Base-by-base conservation (phyloP, 2,329 filamentous ascomycete species). In the Beauveria australis region DNA sequence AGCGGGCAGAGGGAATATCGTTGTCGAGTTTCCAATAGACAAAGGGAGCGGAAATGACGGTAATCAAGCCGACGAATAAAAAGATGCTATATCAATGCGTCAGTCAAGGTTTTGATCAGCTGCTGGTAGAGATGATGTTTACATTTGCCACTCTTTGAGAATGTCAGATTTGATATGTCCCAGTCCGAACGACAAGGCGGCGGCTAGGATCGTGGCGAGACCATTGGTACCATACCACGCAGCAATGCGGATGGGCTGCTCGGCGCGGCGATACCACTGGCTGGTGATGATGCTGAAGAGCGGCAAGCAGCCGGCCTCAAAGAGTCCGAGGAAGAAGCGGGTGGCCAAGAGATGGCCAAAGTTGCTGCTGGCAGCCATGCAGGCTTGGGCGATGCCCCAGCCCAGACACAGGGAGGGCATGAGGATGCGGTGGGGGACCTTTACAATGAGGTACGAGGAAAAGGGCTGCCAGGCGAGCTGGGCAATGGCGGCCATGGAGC, bases 141-240 rank as follows among this genome's bases (percentile, higher is more conserved):
- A 63, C 62, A 63, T 63, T 47, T 63, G 62, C 62, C 62, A 63
- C 43, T 62, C 61, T 24, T 62, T 59, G 14, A 62, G 52, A 10
- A 60, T 7, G 18, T 60, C 40, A 5, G 43, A 69, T 10, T 75
- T 65, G 61, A 85, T 81, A 56, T 84, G 80, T 1, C 80, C 81
- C 18, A 87, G 71, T 0, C 81, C 84, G 61, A 79, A 86, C 0
- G 83, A 83, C 16, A 85, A 67, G 0, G 78, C 75, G 0, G 81
- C 81, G 0, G 82, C 84, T 14, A 84, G 70, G 46, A 87, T 82
- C 6, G 79, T 85, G 0, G 81, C 81, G 0, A 79, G 62, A 0
- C 84, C 83, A 56, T 83, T 87, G 0, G 82, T 86, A 4, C 81
- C 76, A 64, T 89, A 89, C 86, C 86, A 89, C n/a, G 80, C 79